A percentile compares a stretch with the other conserved stretches of the same genome.
phyloP scores from a whole-genome alignment of 2,329 filamentous ascomycete species.

The Echinosphaeria canescens region DNA sequence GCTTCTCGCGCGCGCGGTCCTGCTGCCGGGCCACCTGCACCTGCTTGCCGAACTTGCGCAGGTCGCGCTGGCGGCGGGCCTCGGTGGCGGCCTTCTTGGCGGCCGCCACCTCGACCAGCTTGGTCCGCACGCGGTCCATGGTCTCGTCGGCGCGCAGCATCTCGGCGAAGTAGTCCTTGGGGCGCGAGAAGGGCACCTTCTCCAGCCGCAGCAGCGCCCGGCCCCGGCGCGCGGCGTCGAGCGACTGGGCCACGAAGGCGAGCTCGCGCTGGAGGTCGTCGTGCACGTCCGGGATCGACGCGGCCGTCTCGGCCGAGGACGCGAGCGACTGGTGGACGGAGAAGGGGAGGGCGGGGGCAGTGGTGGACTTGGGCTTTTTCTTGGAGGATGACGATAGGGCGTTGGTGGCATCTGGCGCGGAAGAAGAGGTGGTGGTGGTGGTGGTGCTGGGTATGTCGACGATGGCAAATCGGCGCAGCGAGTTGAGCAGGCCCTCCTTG shows the following conservation, averaged over 20 bases:
- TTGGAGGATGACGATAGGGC: too few species aligned
- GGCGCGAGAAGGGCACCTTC: conserved; percentile 67
- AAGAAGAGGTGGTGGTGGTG: conserved; percentile 35
- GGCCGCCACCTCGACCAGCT: conserved; percentile 79
- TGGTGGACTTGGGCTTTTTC: too few species aligned
- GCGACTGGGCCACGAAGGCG: conserved; percentile 78
- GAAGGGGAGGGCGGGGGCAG: too few species aligned
- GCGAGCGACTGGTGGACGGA: conserved; percentile 64
- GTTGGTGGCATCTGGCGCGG: too few species aligned
- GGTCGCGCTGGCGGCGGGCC: conserved; percentile 74
- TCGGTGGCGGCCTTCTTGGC: conserved; percentile 83
- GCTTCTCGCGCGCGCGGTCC: conserved; percentile 82
- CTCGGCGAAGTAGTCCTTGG: conserved; percentile 92
- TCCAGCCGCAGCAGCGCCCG: conserved; percentile 61
- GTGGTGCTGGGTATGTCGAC: too few species aligned
- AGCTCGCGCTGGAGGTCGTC: conserved; percentile 87
- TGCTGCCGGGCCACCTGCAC: conserved; percentile 93
- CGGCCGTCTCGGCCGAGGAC: conserved; percentile 18
- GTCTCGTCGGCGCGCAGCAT: conserved; percentile 98
- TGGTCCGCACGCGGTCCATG: conserved; percentile 91
- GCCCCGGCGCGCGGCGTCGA: conserved; percentile 55
- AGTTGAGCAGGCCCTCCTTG: conserved; percentile 66
- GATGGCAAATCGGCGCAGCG: too few species aligned
- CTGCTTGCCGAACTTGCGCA: conserved; percentile 99
- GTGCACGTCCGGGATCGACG: conserved; percentile 52